A percentile compares a stretch with the other conserved stretches of the same genome.
Evolutionary conservation across 495 filamentous ascomycete species (phyloP).

Genomic region (Hyaloscypha variabilis): DNA sequence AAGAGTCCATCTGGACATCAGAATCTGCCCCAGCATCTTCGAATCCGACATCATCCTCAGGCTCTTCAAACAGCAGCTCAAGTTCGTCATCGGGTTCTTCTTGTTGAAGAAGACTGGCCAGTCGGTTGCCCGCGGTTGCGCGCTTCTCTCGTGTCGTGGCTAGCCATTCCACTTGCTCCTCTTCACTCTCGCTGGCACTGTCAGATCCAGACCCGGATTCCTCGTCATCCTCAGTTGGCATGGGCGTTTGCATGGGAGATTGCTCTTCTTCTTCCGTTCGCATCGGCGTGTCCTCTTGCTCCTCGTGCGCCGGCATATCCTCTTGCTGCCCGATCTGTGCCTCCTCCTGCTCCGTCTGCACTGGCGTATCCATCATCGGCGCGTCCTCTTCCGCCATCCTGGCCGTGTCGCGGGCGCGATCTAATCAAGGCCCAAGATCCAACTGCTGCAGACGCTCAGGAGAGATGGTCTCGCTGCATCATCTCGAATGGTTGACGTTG

Average conservation of each 20-base stretch:
- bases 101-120: conserved; percentile 71
- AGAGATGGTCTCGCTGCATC: neutral
- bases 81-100: conserved; percentile 71
- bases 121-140: conserved; percentile 82
- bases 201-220: conserved; percentile 15
- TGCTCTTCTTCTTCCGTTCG: conserved; percentile 16
- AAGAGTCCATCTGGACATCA: conserved; percentile 82
- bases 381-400: conserved; percentile 12
- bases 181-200: conserved; percentile 25
- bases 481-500: neutral
- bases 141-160: conserved; percentile 77
- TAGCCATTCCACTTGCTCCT: conserved; percentile 65
- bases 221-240: neutral
- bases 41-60: conserved; percentile 85
- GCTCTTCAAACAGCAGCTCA: conserved; percentile 80
- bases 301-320: neutral
- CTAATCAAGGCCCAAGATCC: neutral
- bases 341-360: conserved; percentile 4
- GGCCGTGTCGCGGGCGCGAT: neutral
- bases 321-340: neutral
- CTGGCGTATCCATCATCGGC: neutral
- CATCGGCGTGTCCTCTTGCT: conserved; percentile 26
- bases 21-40: conserved; percentile 65
- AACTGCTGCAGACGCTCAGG: neutral
- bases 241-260: neutral